Percentiles rank a stretch among this genome's conserved stretches.
Evolutionary conservation across 2,329 filamentous ascomycete species (phyloP).

Genomic region (Arthrinium phaeospermum): DNA sequence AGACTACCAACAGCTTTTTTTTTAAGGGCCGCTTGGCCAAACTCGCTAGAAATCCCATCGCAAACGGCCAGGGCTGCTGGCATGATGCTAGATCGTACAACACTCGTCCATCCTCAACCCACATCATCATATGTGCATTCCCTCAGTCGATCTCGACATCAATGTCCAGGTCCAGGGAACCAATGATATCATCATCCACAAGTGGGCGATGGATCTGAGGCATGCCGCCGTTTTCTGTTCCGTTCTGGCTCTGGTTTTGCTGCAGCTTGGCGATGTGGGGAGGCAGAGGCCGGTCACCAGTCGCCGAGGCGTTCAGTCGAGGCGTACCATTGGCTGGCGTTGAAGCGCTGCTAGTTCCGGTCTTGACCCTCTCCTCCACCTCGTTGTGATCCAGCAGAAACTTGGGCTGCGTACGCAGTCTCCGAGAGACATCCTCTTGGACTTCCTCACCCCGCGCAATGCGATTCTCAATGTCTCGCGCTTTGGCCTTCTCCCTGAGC

Average conservation of each 20-base stretch:
- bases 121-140: too few species aligned
- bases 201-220: slow-evolving; percentile 78
- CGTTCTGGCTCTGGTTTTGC: slow-evolving; percentile 54
- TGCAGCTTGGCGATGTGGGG: slow-evolving; percentile 61
- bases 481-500: slow-evolving; percentile 75
- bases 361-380: slow-evolving; percentile 11
- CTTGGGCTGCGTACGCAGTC: slow-evolving; percentile 70
- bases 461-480: slow-evolving; percentile 65
- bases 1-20: background rate
- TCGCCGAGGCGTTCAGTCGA: slow-evolving; percentile 44
- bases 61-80: background rate
- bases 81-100: slow-evolving; percentile 2
- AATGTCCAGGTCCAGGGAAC: slow-evolving; percentile 85
- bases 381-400: slow-evolving; percentile 4
- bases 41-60: background rate
- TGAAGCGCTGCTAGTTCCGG: slow-evolving; percentile 47
- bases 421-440: slow-evolving; percentile 59
- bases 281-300: slow-evolving; percentile 50
- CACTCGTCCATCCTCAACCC: background rate
- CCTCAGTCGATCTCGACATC: slow-evolving; percentile 78
- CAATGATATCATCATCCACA: slow-evolving; percentile 93
- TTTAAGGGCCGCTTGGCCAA: background rate
- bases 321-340: slow-evolving; percentile 62
- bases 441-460: slow-evolving; percentile 68
- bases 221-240: slow-evolving; percentile 67